These are phyloP conservation scores for Chrysanthemum seticuspe DNA, from an alignment of 129 eudicot genomes.

Conservation along the genomic window DNA sequence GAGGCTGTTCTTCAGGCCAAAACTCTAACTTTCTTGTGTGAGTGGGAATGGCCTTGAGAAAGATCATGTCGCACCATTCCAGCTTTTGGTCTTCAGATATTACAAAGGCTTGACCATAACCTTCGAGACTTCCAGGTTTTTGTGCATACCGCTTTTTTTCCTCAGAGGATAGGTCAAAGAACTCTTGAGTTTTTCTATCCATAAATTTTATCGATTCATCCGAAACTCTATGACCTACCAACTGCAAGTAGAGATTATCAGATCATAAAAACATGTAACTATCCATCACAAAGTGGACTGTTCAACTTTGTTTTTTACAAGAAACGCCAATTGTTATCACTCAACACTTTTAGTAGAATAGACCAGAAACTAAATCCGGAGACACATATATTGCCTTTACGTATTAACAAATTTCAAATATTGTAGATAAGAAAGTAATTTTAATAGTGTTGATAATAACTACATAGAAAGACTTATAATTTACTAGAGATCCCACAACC, in stretches of 20 bases:
- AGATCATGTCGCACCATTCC: conserved; percentile 47
- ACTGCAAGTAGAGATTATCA: conserved; percentile 21
- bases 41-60: conserved; percentile 38
- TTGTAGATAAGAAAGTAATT: background rate
- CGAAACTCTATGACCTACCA: conserved; percentile 31
- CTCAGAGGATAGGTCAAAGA: conserved; percentile 29
- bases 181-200: conserved; percentile 29
- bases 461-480: too few relatives aligned
- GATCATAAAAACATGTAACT: background rate
- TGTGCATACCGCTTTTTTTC: conserved; percentile 35
- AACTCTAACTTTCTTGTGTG: conserved; percentile 31
- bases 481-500: too few relatives aligned
- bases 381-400: too few relatives aligned
- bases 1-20: conserved; percentile 35
- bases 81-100: conserved; percentile 44
- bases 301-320: background rate
- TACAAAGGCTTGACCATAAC: conserved; percentile 47
- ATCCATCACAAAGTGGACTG: conserved; percentile 15
- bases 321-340: background rate
- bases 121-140: conserved; percentile 42
- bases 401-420: background rate
- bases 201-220: conserved; percentile 25
- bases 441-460: too few relatives aligned
- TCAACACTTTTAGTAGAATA: background rate
- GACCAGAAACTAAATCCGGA: too few relatives aligned